Evolutionary conservation across 495 filamentous ascomycete genomes (phyloP).

Genomic region (Glonium stellatum): DNA sequence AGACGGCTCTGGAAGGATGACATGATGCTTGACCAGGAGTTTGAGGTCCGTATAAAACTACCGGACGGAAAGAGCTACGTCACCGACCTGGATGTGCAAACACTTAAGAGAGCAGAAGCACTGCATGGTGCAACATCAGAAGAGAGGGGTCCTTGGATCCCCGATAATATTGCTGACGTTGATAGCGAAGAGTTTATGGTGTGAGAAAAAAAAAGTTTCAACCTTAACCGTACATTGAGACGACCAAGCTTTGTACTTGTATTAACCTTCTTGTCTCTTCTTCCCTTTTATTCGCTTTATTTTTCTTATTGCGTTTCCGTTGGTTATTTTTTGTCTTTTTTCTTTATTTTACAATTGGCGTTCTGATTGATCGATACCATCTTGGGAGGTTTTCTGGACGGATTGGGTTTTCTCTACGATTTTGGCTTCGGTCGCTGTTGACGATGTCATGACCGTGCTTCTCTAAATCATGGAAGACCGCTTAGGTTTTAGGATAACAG

Average conservation of each 20-base stretch:
- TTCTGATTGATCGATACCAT: constrained; percentile 13
- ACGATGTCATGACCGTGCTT: not conserved
- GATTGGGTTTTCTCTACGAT: not conserved
- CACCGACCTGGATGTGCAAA: constrained; percentile 90
- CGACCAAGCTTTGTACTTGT: not conserved
- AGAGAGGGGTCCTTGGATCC: constrained; percentile 78
- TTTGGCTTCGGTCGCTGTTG: not conserved
- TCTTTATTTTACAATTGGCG: constrained; percentile 14
- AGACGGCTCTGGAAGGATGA: constrained; percentile 93
- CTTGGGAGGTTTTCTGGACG: constrained; percentile 2
- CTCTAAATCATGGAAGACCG: not conserved
- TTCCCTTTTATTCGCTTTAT: constrained; percentile 15
- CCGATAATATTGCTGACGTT: constrained; percentile 31
- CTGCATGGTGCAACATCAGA: constrained; percentile 68
- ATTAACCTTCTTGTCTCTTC: constrained; percentile 8
- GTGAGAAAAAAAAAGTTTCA: constrained; percentile 1
- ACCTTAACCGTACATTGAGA: constrained; percentile 10
- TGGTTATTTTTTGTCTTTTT: constrained; percentile 19
- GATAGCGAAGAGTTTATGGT: constrained; percentile 23
- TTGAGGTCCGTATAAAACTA: constrained; percentile 82
- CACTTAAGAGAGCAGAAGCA: constrained; percentile 76
- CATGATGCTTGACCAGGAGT: constrained; percentile 96
- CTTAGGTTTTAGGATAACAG: no score
- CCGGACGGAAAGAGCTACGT: constrained; percentile 65
- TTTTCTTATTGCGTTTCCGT: no score